These are phyloP conservation scores for Chlamydomonas schloesseri DNA, from an alignment of 139 green algal genomes.

Conservation along the genomic window DNA sequence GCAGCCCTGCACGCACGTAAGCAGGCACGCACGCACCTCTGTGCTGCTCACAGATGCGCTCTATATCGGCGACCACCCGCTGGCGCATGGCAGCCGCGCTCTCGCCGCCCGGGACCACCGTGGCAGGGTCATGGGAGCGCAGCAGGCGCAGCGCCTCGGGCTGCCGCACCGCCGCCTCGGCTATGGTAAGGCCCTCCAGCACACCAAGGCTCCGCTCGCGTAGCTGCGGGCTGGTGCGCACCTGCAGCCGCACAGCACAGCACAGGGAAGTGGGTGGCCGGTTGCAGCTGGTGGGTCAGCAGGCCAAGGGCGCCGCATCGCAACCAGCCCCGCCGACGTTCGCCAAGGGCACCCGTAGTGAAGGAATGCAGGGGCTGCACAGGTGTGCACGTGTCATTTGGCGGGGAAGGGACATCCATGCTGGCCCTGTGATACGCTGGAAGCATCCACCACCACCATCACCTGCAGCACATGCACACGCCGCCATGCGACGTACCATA, in stretches of 20 bases:
- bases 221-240: neutral
- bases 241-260: neutral
- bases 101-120: conserved; percentile 9
- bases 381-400: no score
- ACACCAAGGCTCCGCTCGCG: conserved; percentile 25
- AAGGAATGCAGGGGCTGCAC: no score
- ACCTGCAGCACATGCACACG: no score
- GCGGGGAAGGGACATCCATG: no score
- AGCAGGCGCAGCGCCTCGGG: neutral
- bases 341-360: no score
- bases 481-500: no score
- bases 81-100: neutral
- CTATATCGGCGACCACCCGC: conserved; percentile 13
- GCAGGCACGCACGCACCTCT: neutral
- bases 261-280: neutral
- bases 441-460: no score
- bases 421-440: no score
- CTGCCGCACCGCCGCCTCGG: neutral
- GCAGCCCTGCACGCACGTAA: no score
- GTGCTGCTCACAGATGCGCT: conserved; percentile 1
- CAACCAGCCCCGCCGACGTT: no score
- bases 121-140: neutral
- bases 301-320: no score
- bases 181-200: conserved; percentile 19
- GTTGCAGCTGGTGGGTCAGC: no score